Percentiles rank a stretch among this genome's conserved stretches.
Evolutionary conservation across 331 rosid genomes (phyloP).

Genomic region (Rosa hybrid): DNA sequence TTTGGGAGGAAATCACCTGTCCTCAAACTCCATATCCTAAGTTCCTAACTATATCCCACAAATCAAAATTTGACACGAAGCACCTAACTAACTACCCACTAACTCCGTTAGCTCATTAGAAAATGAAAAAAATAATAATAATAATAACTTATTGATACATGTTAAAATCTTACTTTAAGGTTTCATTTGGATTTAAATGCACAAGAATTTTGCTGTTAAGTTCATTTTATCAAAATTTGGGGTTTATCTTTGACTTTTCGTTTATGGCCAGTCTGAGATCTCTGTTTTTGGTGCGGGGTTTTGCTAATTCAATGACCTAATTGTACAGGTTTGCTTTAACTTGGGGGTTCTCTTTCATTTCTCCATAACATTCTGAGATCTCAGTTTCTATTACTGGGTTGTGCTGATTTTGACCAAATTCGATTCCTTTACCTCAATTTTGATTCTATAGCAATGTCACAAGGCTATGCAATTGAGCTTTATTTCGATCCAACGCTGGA

Average conservation of each 20-base stretch:
- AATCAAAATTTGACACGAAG: too few relatives aligned
- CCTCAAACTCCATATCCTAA: too few relatives aligned
- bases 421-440: not conserved
- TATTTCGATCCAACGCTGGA: slow-evolving; percentile 81
- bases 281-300: slow-evolving; percentile 30
- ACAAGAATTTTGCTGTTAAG: too few relatives aligned
- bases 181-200: too few relatives aligned
- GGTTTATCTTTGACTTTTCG: not conserved
- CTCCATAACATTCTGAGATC: slow-evolving; percentile 30
- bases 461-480: slow-evolving; percentile 75
- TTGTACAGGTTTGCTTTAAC: not conserved
- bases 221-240: not conserved
- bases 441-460: slow-evolving; percentile 51
- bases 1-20: too few relatives aligned
- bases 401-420: slow-evolving; percentile 18
- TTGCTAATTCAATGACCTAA: not conserved
- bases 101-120: too few relatives aligned
- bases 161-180: too few relatives aligned
- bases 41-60: too few relatives aligned
- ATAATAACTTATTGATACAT: too few relatives aligned
- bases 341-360: not conserved
- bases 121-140: too few relatives aligned
- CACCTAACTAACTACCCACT: too few relatives aligned
- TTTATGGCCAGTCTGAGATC: slow-evolving; percentile 38
- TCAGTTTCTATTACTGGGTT: slow-evolving; percentile 9